Conservation (phyloP, 768 basidiomycete genomes). For the Omphalotus guepiniiformis region DNA sequence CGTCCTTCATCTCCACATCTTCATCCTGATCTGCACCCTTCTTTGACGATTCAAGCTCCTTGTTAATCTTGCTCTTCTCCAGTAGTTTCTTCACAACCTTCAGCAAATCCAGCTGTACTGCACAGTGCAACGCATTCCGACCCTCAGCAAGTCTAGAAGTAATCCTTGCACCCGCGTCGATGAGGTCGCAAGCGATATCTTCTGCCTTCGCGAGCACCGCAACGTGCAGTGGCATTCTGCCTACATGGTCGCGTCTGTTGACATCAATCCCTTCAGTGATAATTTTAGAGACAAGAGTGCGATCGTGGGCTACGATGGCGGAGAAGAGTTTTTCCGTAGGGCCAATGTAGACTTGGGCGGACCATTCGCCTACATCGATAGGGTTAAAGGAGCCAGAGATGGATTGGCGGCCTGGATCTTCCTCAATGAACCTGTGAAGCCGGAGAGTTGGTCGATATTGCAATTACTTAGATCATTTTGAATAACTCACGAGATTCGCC, state of each 20-base stretch:
- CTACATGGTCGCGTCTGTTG: conserved; percentile 57
- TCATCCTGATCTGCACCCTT: conserved; percentile 21
- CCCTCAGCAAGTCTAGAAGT: conserved; percentile 56
- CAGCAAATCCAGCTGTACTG: conserved; percentile 42
- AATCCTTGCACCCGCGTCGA: conserved; percentile 54
- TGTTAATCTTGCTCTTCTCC: conserved; percentile 41
- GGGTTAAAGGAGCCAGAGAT: conserved; percentile 64
- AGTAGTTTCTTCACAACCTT: conserved; percentile 46
- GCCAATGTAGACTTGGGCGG: conserved; percentile 55
- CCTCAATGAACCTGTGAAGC: conserved; percentile 45
- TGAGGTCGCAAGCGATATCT: conserved; percentile 45
- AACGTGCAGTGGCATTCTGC: conserved; percentile 49
- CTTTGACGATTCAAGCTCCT: conserved; percentile 22
- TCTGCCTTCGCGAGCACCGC: conserved; percentile 44
- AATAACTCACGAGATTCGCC: conserved; percentile 46
- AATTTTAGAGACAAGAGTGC: conserved; percentile 31
- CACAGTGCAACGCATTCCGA: conserved; percentile 50
- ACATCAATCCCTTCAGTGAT: conserved; percentile 42
- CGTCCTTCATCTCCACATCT: conserved; percentile 12
- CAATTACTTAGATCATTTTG: conserved; percentile 3
- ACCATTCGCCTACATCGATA: conserved; percentile 66
- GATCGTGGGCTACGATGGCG: conserved; percentile 47
- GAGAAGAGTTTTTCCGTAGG: conserved; percentile 50
- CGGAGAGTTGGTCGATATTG: not conserved
- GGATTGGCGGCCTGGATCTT: conserved; percentile 57